Evolutionary conservation across 1,284 basidiomycete species (phyloP), one percentile per base, ranked within the genome.

Genomic region (Moesziomyces antarcticus): DNA sequence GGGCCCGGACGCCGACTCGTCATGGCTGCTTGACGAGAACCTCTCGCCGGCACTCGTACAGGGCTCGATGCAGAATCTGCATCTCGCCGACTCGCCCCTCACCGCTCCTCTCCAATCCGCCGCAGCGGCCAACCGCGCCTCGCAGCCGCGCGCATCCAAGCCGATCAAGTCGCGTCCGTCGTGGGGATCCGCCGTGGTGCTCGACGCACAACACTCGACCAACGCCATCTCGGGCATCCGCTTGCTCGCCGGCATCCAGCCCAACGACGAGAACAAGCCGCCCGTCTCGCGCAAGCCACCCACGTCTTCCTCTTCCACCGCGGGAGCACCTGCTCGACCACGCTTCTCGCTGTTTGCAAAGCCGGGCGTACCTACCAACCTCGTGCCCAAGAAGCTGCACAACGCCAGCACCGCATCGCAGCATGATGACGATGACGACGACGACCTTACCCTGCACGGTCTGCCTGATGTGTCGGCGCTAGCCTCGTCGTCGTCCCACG

Each of bases 321-420:
- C 43, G 5, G 22, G 11, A 1, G 48, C 24, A n/a, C 21, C 30
- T 7, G 60, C 35, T 18, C 37, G 71, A 33, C 71, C 71, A 7
- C 58, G 71, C 13, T 73, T 73, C 42, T 68, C 65, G 41, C 65
- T 73, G n/a, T 73, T 73, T 18, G 71, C 65, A 33, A 73, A 73
- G 35, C 61, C 64, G 20, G 71, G 71, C 53, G 57, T 68, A 4
- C 71, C 71, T 1, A 73, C 71, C 54, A 61, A 61, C 41, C 25
- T 68, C 22, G 48, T 64, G 41, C 56, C 65, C 25, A 73, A 68
- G 47, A 68, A 68, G 35, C 14, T 52, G 11, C 49, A 45, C 22
- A 47, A 51, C 21, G 30, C 30, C 30, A 30, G 11, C 50, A 50
- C 8, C 10, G 21, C 18, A 42, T 2, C 14, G 27, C 22, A 10